These are phyloP conservation scores for Penicillium coffeae DNA, from an alignment of 495 filamentous ascomycete species.

Conservation along the genomic window DNA sequence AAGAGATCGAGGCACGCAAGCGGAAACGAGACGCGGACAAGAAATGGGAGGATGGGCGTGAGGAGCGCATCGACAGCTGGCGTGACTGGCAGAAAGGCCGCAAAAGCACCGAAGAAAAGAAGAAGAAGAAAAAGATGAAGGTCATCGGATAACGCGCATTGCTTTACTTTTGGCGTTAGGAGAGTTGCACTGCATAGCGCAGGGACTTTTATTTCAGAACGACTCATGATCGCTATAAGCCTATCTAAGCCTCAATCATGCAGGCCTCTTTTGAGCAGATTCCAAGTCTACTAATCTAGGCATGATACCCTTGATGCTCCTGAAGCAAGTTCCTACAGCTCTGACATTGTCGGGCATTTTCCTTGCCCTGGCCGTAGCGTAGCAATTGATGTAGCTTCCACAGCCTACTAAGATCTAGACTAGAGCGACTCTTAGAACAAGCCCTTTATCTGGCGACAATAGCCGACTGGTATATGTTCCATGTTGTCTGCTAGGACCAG, in stretches of 20 bases:
- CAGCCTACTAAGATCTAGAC: too few species aligned
- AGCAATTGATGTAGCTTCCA: too few species aligned
- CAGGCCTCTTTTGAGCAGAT: background rate
- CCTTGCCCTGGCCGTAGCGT: too few species aligned
- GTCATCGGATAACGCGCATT: conserved; percentile 50
- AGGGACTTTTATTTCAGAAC: background rate
- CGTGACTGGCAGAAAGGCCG: conserved; percentile 78
- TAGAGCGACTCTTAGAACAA: too few species aligned
- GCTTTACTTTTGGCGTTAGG: background rate
- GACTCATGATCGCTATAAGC: background rate
- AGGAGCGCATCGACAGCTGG: conserved; percentile 92
- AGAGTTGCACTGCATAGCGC: background rate
- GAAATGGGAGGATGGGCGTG: conserved; percentile 89
- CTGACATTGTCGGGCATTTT: background rate
- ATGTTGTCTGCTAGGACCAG: too few species aligned
- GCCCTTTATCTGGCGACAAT: too few species aligned
- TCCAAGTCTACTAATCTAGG: background rate
- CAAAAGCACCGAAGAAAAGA: conserved; percentile 49
- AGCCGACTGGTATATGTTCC: too few species aligned
- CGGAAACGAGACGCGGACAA: conserved; percentile 88
- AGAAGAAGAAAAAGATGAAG: conserved; percentile 95
- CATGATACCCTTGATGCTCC: background rate
- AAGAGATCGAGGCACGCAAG: conserved; percentile 83
- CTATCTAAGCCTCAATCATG: too few species aligned
- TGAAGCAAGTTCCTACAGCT: background rate